These are phyloP conservation scores for Elsinoe batatas DNA, from an alignment of 2,329 filamentous ascomycete species.

Conservation along the genomic window DNA sequence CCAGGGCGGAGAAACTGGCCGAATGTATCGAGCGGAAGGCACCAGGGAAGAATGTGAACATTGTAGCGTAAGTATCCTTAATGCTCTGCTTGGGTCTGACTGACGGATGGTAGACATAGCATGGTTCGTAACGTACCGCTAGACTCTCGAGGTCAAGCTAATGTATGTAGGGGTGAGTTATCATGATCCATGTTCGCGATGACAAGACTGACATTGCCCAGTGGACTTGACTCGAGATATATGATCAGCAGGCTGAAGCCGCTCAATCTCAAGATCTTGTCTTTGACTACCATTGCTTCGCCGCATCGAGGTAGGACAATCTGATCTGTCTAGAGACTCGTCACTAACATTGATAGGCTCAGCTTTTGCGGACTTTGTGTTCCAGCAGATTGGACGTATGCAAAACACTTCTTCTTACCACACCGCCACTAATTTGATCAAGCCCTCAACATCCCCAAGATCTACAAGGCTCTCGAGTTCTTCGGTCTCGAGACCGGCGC, in stretches of 20 bases:
- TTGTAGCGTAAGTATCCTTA: slow-evolving; percentile 55
- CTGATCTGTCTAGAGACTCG: neutral
- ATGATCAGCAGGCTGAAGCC: slow-evolving; percentile 52
- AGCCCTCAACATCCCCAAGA: slow-evolving; percentile 40
- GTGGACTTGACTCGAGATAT: slow-evolving; percentile 53
- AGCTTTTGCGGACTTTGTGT: slow-evolving; percentile 52
- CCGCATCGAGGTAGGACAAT: slow-evolving; percentile 44
- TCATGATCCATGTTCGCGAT: neutral
- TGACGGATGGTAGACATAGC: slow-evolving; percentile 40
- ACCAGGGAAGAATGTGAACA: slow-evolving; percentile 50
- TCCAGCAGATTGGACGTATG: slow-evolving; percentile 47
- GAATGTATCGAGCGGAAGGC: slow-evolving; percentile 45
- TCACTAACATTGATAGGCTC: slow-evolving; percentile 34
- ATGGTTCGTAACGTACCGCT: slow-evolving; percentile 30
- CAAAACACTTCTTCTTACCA: slow-evolving; percentile 21
- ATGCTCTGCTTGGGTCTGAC: too few relatives aligned
- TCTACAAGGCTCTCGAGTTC: slow-evolving; percentile 46
- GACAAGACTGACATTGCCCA: slow-evolving; percentile 21
- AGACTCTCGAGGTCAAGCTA: neutral
- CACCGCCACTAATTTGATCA: slow-evolving; percentile 24
- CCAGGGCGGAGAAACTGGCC: slow-evolving; percentile 44
- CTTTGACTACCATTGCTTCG: slow-evolving; percentile 53
- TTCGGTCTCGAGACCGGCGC: slow-evolving; percentile 50
- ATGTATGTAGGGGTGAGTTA: slow-evolving; percentile 28
- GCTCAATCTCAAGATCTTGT: slow-evolving; percentile 64